Conservation (phyloP, 805 yeast species). For the Kluyveromyces dobzhanskii region DNA sequence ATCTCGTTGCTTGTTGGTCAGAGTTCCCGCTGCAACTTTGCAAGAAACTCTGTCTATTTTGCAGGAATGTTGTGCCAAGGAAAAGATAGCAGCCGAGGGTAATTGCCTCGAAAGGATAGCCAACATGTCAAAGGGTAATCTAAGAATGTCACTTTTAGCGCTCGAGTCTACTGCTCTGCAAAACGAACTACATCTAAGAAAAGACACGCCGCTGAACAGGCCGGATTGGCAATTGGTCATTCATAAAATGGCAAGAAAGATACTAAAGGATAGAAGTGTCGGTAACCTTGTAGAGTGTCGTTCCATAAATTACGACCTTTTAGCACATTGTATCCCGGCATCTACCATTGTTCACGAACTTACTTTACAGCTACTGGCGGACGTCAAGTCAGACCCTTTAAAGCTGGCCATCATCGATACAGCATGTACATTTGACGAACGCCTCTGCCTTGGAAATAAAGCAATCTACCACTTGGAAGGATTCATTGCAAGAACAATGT, state of each 20-base stretch:
- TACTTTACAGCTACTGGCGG: constrained; percentile 37
- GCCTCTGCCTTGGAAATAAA: constrained; percentile 78
- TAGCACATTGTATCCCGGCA: constrained; percentile 93
- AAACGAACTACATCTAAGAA: constrained; percentile 40
- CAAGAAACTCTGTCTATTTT: constrained; percentile 54
- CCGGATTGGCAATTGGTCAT: constrained; percentile 92
- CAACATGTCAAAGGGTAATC: constrained; percentile 51
- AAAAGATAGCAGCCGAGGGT: constrained; percentile 36
- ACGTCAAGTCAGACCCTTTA: constrained; percentile 21
- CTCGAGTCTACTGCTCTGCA: constrained; percentile 78
- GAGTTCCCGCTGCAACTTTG: constrained; percentile 73
- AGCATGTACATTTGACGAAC: constrained; percentile 71
- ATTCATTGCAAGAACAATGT: constrained; percentile 83
- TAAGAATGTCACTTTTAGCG: constrained; percentile 68
- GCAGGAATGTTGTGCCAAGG: constrained; percentile 46
- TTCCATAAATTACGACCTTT: constrained; percentile 66
- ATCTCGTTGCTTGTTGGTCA: constrained; percentile 82
- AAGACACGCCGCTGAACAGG: constrained; percentile 45
- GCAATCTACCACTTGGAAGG: constrained; percentile 95
- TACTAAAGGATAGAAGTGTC: constrained; percentile 57
- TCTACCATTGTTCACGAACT: constrained; percentile 63
- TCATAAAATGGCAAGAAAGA: constrained; percentile 49
- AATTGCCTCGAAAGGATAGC: constrained; percentile 47
- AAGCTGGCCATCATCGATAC: constrained; percentile 45
- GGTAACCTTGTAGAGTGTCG: constrained; percentile 47